These are phyloP conservation scores for Arabidopsis thaliana DNA, from an alignment of 345 rosid genomes.

Conservation along the genomic window TAIR10.1 NC_003076.8:14530001-14530500, in stretches of 20 bases:
- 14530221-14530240: slow-evolving; percentile 80
- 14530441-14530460: slow-evolving; percentile 73
- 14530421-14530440: slow-evolving; percentile 79
- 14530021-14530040: slow-evolving; percentile 73
- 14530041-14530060: slow-evolving; percentile 78
- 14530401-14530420: slow-evolving; percentile 76
- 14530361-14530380: no score
- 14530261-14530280: slow-evolving; percentile 3
- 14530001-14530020: slow-evolving; percentile 47
- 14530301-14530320: not conserved
- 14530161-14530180: not conserved
- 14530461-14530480: slow-evolving; percentile 65
- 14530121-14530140: no score
- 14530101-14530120: not conserved
- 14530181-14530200: slow-evolving; percentile 69
- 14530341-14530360: no score
- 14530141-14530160: not conserved
- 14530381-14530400: slow-evolving; percentile 59
- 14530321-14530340: no score
- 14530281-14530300: slow-evolving; percentile 2
- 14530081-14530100: not conserved
- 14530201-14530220: slow-evolving; percentile 79
- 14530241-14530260: slow-evolving; percentile 68
- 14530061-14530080: slow-evolving; percentile 55
- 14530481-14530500: slow-evolving; percentile 69